Conservation (phyloP, 2,329 filamentous ascomycete species). For the Fusarium pininemorale region DNA sequence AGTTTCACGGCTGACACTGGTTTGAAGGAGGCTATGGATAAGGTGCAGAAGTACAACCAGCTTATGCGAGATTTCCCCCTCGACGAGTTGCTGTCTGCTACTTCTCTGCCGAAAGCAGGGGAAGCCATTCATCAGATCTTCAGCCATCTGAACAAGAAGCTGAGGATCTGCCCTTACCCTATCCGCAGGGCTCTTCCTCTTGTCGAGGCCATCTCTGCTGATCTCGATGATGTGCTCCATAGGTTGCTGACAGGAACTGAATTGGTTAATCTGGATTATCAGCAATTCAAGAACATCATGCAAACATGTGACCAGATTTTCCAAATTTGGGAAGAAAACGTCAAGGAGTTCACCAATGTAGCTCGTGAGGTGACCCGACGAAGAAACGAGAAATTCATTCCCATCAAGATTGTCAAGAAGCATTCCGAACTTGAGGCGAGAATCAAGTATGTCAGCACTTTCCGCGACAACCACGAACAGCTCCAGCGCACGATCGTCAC, state of each 20-base stretch:
- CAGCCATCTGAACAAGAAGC: slow-evolving; percentile 94
- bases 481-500: slow-evolving; percentile 96
- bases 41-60: slow-evolving; percentile 98
- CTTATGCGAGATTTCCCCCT: slow-evolving; percentile 98
- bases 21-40: slow-evolving; percentile 93
- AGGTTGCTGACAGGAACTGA: slow-evolving; percentile 85
- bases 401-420: slow-evolving; percentile 91
- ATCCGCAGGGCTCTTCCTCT: slow-evolving; percentile 89
- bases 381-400: slow-evolving; percentile 97
- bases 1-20: slow-evolving; percentile 97
- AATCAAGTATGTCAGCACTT: slow-evolving; percentile 91
- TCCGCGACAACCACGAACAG: slow-evolving; percentile 97
- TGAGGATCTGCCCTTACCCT: slow-evolving; percentile 95
- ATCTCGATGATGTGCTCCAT: slow-evolving; percentile 88
- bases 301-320: slow-evolving; percentile 85
- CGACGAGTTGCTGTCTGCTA: slow-evolving; percentile 92
- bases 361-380: slow-evolving; percentile 93
- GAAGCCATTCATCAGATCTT: slow-evolving; percentile 93
- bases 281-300: slow-evolving; percentile 89
- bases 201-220: slow-evolving; percentile 96
- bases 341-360: slow-evolving; percentile 98
- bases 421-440: slow-evolving; percentile 91
- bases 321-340: slow-evolving; percentile 90
- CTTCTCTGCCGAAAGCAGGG: slow-evolving; percentile 85
- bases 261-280: slow-evolving; percentile 90